These are phyloP conservation scores for Zygoascus bituminiphila DNA, from an alignment of 805 yeast genomes.

Conservation along the genomic window DNA sequence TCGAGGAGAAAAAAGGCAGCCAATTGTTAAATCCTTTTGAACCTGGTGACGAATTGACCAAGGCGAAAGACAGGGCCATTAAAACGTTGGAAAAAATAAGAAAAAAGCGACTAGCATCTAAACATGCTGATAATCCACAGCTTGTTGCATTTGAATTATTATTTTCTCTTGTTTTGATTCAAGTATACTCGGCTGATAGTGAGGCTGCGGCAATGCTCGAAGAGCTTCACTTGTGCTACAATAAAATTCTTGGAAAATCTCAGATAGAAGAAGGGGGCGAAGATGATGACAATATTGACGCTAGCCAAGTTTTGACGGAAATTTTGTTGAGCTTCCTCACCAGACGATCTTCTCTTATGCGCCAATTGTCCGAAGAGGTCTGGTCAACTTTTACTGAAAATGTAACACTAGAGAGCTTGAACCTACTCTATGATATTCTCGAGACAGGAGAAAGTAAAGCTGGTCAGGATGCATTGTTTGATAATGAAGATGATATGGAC, in stretches of 20 bases:
- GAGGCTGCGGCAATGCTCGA: slow-evolving; percentile 70
- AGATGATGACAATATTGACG: slow-evolving; percentile 33
- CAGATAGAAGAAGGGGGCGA: slow-evolving; percentile 32
- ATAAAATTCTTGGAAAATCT: slow-evolving; percentile 32
- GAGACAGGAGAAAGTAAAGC: slow-evolving; percentile 66
- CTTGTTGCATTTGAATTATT: slow-evolving; percentile 65
- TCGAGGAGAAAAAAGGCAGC: slow-evolving; percentile 13
- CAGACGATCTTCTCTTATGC: slow-evolving; percentile 49
- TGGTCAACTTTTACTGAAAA: slow-evolving; percentile 50
- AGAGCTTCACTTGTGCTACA: slow-evolving; percentile 60
- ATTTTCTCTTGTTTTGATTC: slow-evolving; percentile 67
- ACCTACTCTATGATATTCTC: slow-evolving; percentile 46
- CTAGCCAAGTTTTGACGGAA: slow-evolving; percentile 47
- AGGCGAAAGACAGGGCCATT: slow-evolving; percentile 42
- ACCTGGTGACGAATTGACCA: slow-evolving; percentile 38
- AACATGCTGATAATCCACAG: slow-evolving; percentile 34
- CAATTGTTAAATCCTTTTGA: slow-evolving; percentile 42
- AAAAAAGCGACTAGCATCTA: slow-evolving; percentile 30
- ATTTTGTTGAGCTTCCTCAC: slow-evolving; percentile 49
- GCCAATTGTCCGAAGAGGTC: slow-evolving; percentile 46
- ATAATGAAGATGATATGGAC: slow-evolving; percentile 45
- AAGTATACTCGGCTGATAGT: slow-evolving; percentile 60
- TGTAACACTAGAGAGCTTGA: slow-evolving; percentile 38
- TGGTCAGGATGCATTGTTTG: slow-evolving; percentile 72
- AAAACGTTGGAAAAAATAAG: slow-evolving; percentile 40